Evolutionary conservation across 1,284 basidiomycete genomes (phyloP), one percentile per base, ranked within the genome.

Genomic region (Malassezia slooffiae): DNA sequence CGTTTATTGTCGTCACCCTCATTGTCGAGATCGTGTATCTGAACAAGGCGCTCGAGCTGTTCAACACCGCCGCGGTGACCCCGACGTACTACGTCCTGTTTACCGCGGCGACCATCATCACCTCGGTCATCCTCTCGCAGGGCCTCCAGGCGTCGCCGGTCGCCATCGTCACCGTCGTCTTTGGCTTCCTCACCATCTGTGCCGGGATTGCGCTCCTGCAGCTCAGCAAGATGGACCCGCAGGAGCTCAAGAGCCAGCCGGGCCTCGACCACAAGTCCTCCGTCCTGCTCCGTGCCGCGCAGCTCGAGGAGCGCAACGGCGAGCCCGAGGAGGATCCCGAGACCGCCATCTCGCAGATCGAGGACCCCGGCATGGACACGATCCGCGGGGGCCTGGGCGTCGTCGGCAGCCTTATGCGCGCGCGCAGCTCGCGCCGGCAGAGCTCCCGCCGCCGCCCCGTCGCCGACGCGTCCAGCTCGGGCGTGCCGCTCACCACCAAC

Each of bases 11-110:
- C 34, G 73, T 86, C 32, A 96, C 91, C 1, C 33, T 70, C 80
- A 81, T 90, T 40, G 81, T 82, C 48, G 87, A 95, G 71, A 86
- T 96, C 67, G 91, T 85, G 73, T 96, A 89, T 72, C 77, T 96
- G 54, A 97, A 96, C 74, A 84, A 90, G 62, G 91, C 91, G 16
- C 80, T 97, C 49, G 91, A 90, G 58, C 74, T 95, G 32, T 96
- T 90, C 77, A 95, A 95, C 71, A 86, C 84, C 43, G 81, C 82
- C 77, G 64, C 66, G 76, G 72, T 31, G 47, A 88, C 85, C 7
- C 84, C 86, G 2, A 85, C 84, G 20, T 89, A 89, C 73, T 89
- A 85, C 67, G 85, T 86, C 58, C 76, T 82, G 38, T 84, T 55
- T 70, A 88, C 85, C 1, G 86, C 86, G 58, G 85, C 81, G 67